Base-by-base conservation (phyloP, 2,329 filamentous ascomycete species). In the Stachybotrys echinatus region DNA sequence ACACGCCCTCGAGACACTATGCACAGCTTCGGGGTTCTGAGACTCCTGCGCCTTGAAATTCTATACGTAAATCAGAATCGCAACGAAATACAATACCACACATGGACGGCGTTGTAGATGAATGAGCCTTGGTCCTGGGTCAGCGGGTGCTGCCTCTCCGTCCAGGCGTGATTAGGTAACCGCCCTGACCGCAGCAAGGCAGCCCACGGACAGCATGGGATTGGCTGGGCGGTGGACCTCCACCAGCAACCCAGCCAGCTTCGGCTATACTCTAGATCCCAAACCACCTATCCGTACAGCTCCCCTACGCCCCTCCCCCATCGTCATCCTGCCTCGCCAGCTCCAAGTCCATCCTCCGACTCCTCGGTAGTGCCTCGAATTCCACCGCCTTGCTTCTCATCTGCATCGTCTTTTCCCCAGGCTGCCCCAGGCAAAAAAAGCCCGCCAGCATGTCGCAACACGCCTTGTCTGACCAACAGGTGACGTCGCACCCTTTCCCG, bases 391-490 rank as follows among this genome's bases (percentile, higher is more conserved):
- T 21, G n/a, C n/a, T n/a, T n/a, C n/a, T n/a, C n/a, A n/a, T n/a
- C n/a, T n/a, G n/a, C n/a, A n/a, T n/a, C n/a, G n/a, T 45, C 38
- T 14, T 20, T 37, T 43, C 45, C 40, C 50, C 34, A 27, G 37
- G 17, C 38, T 18, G 17, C 8, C 3, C 5, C 38, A 40, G 38
- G 12, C 17, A 40, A 40, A 8, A 40, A 37, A 20, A 44, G 42
- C 49, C 50, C 54, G 56, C 67, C 79, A 87, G 73, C 70, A 96
- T 96, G 91, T 94, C 91, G 74, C 87, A 91, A 80, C 91, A 96
- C 85, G 88, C 90, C 71, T 87, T 97, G 76, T 96, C 92, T 75
- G 92, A 96, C 82, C 91, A 95, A 77, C 91, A 96, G 87, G 90
- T 94, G 83, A 65, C 42, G 23, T 45, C 21, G 42, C 6, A 12